Evolutionary conservation across 345 rosid genomes (phyloP), one percentile per base, ranked within the genome.

Genomic region (Gossypium rotundifolium): DNA sequence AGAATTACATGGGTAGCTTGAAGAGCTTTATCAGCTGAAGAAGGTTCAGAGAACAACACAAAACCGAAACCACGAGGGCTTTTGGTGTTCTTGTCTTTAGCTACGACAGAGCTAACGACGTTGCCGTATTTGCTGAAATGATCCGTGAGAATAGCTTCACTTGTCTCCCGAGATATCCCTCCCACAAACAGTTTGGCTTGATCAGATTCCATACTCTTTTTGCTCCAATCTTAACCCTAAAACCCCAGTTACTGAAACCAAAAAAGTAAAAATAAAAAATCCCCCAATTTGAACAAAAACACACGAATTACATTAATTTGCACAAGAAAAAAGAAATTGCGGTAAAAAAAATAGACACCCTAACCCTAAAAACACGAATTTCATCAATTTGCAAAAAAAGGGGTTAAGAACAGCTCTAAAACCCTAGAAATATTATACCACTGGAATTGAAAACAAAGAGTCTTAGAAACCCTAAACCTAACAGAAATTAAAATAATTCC

Each of bases 81-180:
- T 59, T 82, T 74, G 53, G 92, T 80, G 61, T 1, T 46, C 72
- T 77, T 77, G 67, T 88, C 94, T 74, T 70, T 88, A 73, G 90
- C 87, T 73, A 92, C 79, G 29, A 80, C 69, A 14, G 90, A 83
- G 59, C 81, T 80, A 62, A 78, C 64, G 40, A 94, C 96, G 66
- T 16, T 51, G 49, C 97, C 97, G 76, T 92, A 94, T 77, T 77
- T 86, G 76, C 84, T 76, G 79, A 94, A 94, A 75, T 94, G 86
- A 74, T 74, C 74, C 66, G 52, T 78, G 68, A 94, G 84, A 71
- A 80, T 77, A 2, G 78, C 88, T 74, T 89, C 97, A 66, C 70
- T 85, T 11, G 88, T 85, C 77, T 85, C 97, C 76, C 86, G 81
- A 55, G 88, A 74, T 54, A 89, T 84, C 25, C 92, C 93, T 2